Percentiles rank a stretch among this genome's conserved stretches.
These are phyloP conservation scores for Russula virescens DNA, from an alignment of 768 basidiomycete species.

Conservation along the genomic window DNA sequence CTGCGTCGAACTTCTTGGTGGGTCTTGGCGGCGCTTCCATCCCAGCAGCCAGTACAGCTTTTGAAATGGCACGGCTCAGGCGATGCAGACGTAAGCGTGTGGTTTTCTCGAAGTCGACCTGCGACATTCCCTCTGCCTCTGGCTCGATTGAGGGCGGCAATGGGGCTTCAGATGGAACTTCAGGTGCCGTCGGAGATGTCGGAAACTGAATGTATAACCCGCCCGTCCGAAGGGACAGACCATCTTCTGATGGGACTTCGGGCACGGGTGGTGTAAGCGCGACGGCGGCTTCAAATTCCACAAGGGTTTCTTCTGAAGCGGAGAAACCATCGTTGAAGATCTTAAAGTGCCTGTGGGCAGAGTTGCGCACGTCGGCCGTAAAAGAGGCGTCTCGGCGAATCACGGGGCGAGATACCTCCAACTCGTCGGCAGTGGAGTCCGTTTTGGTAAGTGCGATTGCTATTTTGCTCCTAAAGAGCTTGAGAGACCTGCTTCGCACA, in stretches of 20 bases:
- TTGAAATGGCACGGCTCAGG: slow-evolving; percentile 23
- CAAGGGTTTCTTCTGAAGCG: slow-evolving; percentile 22
- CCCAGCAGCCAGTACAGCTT: slow-evolving; percentile 25
- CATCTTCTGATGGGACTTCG: slow-evolving; percentile 9
- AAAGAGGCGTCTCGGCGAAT: slow-evolving; percentile 13
- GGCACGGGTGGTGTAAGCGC: not conserved
- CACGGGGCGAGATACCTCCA: slow-evolving; percentile 5
- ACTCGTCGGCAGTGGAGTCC: not conserved
- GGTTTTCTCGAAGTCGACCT: slow-evolving; percentile 14
- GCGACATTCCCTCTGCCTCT: not conserved
- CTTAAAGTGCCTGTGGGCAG: slow-evolving; percentile 20
- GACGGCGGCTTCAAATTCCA: slow-evolving; percentile 11
- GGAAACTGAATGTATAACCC: slow-evolving; percentile 24
- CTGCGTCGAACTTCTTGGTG: slow-evolving; percentile 13
- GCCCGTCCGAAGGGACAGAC: slow-evolving; percentile 20
- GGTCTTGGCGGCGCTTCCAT: slow-evolving; percentile 21
- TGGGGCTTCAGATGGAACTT: slow-evolving; percentile 5
- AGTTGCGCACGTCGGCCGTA: slow-evolving; percentile 17
- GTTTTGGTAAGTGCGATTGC: not conserved
- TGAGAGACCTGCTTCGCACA: slow-evolving; percentile 22
- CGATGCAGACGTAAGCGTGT: slow-evolving; percentile 15
- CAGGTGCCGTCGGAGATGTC: slow-evolving; percentile 4
- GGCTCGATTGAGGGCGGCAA: not conserved
- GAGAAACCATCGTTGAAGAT: slow-evolving; percentile 18
- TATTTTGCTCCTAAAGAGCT: slow-evolving; percentile 13